These are phyloP conservation scores for Gymnopilus dilepis DNA, from an alignment of 768 basidiomycete genomes.

Conservation along the genomic window DNA sequence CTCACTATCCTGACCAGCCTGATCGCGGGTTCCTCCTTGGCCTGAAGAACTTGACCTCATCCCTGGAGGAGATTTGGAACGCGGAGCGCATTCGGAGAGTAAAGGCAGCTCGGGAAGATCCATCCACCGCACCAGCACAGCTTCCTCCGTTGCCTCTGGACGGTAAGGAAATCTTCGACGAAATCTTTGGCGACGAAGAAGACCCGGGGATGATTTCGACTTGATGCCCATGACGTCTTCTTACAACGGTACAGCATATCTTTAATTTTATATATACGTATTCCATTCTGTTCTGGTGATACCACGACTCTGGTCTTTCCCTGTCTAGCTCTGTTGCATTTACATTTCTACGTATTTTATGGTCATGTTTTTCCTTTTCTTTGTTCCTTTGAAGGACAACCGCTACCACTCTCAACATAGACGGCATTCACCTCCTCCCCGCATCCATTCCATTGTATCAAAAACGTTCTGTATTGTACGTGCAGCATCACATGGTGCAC, in stretches of 20 bases:
- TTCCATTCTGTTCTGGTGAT: slow-evolving; percentile 20
- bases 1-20: slow-evolving; percentile 86
- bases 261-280: slow-evolving; percentile 15
- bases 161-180: slow-evolving; percentile 80
- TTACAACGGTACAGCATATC: slow-evolving; percentile 4
- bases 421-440: slow-evolving; percentile 22
- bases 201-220: slow-evolving; percentile 82
- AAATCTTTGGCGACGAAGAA: slow-evolving; percentile 70
- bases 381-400: slow-evolving; percentile 8
- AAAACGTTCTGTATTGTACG: slow-evolving; percentile 12
- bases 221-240: slow-evolving; percentile 32
- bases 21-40: slow-evolving; percentile 96
- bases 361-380: slow-evolving; percentile 11
- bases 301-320: slow-evolving; percentile 14
- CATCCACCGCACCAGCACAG: slow-evolving; percentile 47
- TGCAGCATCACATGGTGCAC: not conserved
- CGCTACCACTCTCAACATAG: slow-evolving; percentile 8
- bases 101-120: slow-evolving; percentile 65
- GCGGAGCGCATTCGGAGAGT: slow-evolving; percentile 77
- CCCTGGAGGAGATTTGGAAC: slow-evolving; percentile 87
- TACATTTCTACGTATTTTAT: slow-evolving; percentile 17
- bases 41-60: slow-evolving; percentile 76
- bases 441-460: slow-evolving; percentile 5
- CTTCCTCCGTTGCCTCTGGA: slow-evolving; percentile 70
- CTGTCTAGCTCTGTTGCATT: slow-evolving; percentile 13